Percentiles rank a stretch among this genome's conserved stretches.
Conservation (phyloP, 1,139 yeast species). For the Waltiozyma sp. region DNA sequence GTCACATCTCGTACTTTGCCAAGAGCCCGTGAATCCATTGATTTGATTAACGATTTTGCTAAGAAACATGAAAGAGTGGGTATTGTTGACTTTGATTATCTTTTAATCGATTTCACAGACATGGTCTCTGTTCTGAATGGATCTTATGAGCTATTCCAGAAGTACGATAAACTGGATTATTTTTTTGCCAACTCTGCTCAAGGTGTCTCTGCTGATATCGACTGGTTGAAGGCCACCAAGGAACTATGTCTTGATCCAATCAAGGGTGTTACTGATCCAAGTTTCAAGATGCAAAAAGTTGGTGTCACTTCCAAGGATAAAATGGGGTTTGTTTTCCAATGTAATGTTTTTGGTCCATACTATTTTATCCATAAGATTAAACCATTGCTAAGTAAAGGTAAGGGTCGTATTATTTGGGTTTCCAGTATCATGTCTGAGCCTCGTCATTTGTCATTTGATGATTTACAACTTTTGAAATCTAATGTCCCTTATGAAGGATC, state of each 20-base stretch:
- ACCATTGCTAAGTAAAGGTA: conserved; percentile 38
- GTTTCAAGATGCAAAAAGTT: conserved; percentile 67
- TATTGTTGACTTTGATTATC: conserved; percentile 70
- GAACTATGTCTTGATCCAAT: conserved; percentile 58
- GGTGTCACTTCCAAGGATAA: conserved; percentile 67
- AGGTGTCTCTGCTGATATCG: conserved; percentile 76
- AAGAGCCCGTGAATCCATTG: conserved; percentile 68
- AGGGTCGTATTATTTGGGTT: conserved; percentile 71
- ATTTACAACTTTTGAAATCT: conserved; percentile 57
- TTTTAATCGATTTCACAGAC: conserved; percentile 78
- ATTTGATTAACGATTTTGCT: conserved; percentile 42
- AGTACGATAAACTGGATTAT: conserved; percentile 60
- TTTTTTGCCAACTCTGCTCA: conserved; percentile 84
- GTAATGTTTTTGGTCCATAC: conserved; percentile 92
- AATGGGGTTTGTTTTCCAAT: conserved; percentile 84
- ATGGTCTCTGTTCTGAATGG: conserved; percentile 81
- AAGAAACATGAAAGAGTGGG: conserved; percentile 34
- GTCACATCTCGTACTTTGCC: conserved; percentile 87
- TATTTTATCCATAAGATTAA: conserved; percentile 56
- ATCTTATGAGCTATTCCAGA: conserved; percentile 52
- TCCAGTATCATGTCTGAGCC: conserved; percentile 74
- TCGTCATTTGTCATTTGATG: conserved; percentile 57
- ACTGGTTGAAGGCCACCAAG: conserved; percentile 66
- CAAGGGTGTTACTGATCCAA: conserved; percentile 74
- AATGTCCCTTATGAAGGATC: conserved; percentile 83